Percentiles rank a stretch among this genome's conserved stretches.
Evolutionary conservation across 73 alveolate genomes (phyloP).

Genomic region (Paramecium caudatum): DNA sequence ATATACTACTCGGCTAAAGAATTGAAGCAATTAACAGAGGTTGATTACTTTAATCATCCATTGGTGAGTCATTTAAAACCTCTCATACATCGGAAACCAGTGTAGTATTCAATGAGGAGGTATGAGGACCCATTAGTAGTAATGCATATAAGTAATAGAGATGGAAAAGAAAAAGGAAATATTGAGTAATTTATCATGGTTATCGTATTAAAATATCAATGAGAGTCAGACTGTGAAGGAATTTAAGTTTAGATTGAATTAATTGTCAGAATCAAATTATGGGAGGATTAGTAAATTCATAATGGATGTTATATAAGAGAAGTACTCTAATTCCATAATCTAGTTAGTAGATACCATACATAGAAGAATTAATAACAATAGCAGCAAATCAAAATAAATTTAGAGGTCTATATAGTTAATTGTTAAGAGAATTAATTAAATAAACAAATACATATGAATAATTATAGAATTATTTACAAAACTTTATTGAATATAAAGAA

Average conservation of each 20-base stretch:
- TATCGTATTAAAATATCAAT: neutral
- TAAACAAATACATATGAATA: neutral
- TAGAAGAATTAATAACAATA: slow-evolving; percentile 17
- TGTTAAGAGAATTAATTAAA: slow-evolving; percentile 18
- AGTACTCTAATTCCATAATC: neutral
- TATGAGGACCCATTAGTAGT: slow-evolving; percentile 21
- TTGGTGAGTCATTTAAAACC: neutral
- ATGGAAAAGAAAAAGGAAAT: slow-evolving; percentile 19
- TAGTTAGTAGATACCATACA: neutral
- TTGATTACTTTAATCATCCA: slow-evolving; percentile 36
- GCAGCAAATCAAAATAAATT: slow-evolving; percentile 25
- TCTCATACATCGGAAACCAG: slow-evolving; percentile 27
- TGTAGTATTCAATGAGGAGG: neutral
- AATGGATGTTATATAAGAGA: neutral
- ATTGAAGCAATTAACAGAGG: neutral
- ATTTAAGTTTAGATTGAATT: neutral
- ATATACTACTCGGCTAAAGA: neutral
- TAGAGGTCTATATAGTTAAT: slow-evolving; percentile 12
- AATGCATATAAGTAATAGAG: too few relatives aligned
- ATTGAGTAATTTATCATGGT: neutral
- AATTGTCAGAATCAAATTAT: slow-evolving; percentile 2
- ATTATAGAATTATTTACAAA: neutral
- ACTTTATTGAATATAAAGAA: neutral
- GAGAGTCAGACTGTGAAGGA: neutral
- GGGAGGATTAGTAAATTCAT: neutral